Evolutionary conservation across 192 early-diverging fungal genomes (phyloP).

Genomic region (Entomortierella lignicola): DNA sequence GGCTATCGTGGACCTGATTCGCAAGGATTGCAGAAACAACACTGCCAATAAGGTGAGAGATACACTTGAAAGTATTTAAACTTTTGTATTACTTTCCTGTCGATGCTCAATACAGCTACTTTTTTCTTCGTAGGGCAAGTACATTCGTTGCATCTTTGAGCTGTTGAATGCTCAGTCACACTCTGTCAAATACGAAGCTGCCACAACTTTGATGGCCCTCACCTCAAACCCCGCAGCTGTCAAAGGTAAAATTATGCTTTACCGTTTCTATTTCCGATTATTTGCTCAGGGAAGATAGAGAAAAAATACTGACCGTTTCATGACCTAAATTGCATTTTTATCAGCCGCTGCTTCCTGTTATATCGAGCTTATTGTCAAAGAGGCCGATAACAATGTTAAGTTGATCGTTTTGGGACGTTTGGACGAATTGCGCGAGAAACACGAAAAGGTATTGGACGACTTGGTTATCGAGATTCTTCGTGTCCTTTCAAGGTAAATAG

Average conservation of each 20-base stretch:
- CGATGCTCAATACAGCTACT: too few relatives aligned
- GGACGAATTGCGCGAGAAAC: conserved; percentile 88
- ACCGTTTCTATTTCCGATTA: neutral
- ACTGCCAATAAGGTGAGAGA: conserved; percentile 79
- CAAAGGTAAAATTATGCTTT: conserved; percentile 68
- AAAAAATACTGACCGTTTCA: neutral
- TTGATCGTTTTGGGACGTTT: conserved; percentile 94
- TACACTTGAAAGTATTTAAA: conserved; percentile 3
- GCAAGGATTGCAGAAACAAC: conserved; percentile 88
- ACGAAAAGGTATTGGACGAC: conserved; percentile 90
- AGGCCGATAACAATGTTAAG: conserved; percentile 98
- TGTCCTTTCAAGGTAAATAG: conserved; percentile 76
- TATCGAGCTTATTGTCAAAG: conserved; percentile 91
- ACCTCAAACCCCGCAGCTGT: conserved; percentile 91
- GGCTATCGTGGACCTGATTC: conserved; percentile 93
- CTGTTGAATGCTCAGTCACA: conserved; percentile 83
- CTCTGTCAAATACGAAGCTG: conserved; percentile 98
- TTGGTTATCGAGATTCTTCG: conserved; percentile 97
- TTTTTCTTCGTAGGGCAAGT: conserved; percentile 71
- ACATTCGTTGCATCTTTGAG: conserved; percentile 91
- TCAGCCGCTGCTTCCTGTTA: conserved; percentile 91
- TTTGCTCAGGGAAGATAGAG: neutral
- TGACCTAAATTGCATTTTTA: neutral
- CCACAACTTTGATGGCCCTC: conserved; percentile 88
- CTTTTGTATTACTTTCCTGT: neutral